Evolutionary conservation across 2,329 filamentous ascomycete genomes (phyloP), one percentile per base, ranked within the genome.

Genomic region (Saccharata proteae): DNA sequence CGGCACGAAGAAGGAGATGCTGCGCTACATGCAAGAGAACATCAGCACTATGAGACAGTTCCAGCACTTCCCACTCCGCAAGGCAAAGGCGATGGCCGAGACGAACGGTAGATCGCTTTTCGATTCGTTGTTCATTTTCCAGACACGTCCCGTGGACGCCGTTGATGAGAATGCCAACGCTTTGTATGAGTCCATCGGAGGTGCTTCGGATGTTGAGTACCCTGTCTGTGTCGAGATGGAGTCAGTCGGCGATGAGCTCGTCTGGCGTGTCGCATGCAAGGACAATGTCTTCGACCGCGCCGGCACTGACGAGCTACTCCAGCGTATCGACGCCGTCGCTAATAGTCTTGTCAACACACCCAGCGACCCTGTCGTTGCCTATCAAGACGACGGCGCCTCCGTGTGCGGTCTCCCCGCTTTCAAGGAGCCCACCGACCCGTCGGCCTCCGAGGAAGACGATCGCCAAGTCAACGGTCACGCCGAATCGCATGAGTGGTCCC

Each of bases 221-320:
- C 77, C 82, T 0, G 57, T 93, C 3, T 90, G 82, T 43, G 69
- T 83, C 2, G 86, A 94, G 55, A 74, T 90, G 50, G 83, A 93
- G 48, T 55, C 71, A 5, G 51, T 69, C 0, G 59, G 55, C 0
- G 55, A 68, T 12, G 45, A 54, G 0, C 49, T 92, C 2, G 39
- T 74, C 0, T 90, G 85, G 77, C 74, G 81, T 9, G 65, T 75
- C 12, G 82, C 84, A 4, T 78, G 77, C 39, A 75, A 82, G 43
- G 61, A 67, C 2, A 56, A 57, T 1, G 66, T 71, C 8, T 52
- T 76, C 5, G 61, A 67, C 9, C 40, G 51, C 1, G 35, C 47
- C 0, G 67, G 65, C 7, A 61, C 69, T 0, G 38, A 61, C 0
- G 43, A 50, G 0, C 49, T 93, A 2, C 47, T 90, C 6, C 43